A percentile compares a stretch with the other conserved stretches of the same genome.
Conservation (phyloP, 805 yeast genomes). For the Lachancea nothofagi region DNA sequence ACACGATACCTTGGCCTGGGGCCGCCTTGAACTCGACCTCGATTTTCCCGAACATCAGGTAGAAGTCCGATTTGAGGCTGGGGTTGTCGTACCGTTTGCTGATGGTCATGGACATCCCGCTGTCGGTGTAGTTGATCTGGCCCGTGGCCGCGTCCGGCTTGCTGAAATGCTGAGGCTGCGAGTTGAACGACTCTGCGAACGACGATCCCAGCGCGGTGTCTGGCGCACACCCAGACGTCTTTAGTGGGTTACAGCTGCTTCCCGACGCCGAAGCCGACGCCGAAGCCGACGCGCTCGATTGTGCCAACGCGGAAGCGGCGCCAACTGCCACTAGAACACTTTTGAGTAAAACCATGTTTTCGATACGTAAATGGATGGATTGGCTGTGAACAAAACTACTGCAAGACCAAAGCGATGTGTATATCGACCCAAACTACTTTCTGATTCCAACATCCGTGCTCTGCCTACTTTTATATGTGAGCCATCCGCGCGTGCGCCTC, state of each 20-base stretch:
- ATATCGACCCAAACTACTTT: too few relatives aligned
- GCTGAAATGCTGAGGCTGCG: slow-evolving; percentile 40
- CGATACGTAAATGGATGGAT: too few relatives aligned
- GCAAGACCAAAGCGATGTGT: too few relatives aligned
- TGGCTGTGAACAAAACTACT: not conserved
- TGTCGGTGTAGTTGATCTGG: slow-evolving; percentile 39
- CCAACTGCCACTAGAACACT: slow-evolving; percentile 1
- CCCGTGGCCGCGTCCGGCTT: slow-evolving; percentile 39
- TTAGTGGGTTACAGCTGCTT: slow-evolving; percentile 42
- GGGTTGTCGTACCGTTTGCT: slow-evolving; percentile 70
- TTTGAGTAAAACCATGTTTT: not conserved
- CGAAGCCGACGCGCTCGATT: not conserved
- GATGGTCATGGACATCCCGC: slow-evolving; percentile 60
- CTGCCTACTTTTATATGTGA: too few relatives aligned
- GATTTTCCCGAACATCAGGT: slow-evolving; percentile 83
- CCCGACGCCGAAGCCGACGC: slow-evolving; percentile 11
- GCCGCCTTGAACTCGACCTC: slow-evolving; percentile 71
- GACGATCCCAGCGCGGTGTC: slow-evolving; percentile 61
- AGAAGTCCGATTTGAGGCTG: slow-evolving; percentile 66
- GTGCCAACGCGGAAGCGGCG: slow-evolving; percentile 3
- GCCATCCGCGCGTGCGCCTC: too few relatives aligned
- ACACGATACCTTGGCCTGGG: slow-evolving; percentile 70
- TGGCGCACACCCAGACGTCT: slow-evolving; percentile 36
- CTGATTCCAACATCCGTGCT: too few relatives aligned
- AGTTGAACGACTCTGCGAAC: slow-evolving; percentile 46